Conservation (phyloP, 805 yeast species). For the Yarrowia porcina region DNA sequence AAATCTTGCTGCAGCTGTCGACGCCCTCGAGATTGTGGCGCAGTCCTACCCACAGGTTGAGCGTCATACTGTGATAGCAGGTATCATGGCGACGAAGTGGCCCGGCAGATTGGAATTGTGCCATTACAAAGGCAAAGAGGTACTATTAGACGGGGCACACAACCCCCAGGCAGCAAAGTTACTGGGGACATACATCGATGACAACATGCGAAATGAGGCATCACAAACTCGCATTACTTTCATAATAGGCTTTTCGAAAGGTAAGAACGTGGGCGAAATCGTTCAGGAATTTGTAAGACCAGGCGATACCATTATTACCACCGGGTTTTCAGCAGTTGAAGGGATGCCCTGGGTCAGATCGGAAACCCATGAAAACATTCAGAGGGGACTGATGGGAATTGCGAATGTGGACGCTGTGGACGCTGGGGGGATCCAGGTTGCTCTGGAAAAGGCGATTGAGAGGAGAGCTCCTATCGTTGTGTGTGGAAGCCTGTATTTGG, state of each 20-base stretch:
- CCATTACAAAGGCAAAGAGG: slow-evolving; percentile 34
- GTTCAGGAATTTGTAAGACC: slow-evolving; percentile 49
- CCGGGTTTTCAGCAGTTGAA: slow-evolving; percentile 66
- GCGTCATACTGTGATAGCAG: slow-evolving; percentile 37
- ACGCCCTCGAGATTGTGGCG: slow-evolving; percentile 46
- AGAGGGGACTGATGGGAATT: slow-evolving; percentile 27
- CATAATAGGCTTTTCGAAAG: slow-evolving; percentile 71
- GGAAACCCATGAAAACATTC: slow-evolving; percentile 32
- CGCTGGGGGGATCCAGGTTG: slow-evolving; percentile 2
- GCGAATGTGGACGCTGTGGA: background rate
- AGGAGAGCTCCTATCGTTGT: slow-evolving; percentile 42
- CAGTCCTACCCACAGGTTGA: slow-evolving; percentile 38
- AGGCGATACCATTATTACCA: slow-evolving; percentile 57
- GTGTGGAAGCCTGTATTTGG: slow-evolving; percentile 70
- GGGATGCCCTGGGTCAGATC: slow-evolving; percentile 90
- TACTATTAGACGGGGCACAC: slow-evolving; percentile 89
- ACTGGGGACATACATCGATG: slow-evolving; percentile 52
- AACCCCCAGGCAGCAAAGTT: slow-evolving; percentile 82
- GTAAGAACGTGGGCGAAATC: slow-evolving; percentile 57
- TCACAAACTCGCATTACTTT: slow-evolving; percentile 43
- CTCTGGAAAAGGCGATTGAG: slow-evolving; percentile 31
- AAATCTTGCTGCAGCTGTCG: slow-evolving; percentile 67
- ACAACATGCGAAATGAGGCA: slow-evolving; percentile 34
- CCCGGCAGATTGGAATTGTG: slow-evolving; percentile 76
- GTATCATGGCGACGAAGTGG: slow-evolving; percentile 58